These are phyloP conservation scores for Pachysandra terminalis DNA, from an alignment of 164 flowering plant species.

Conservation along the genomic window DNA sequence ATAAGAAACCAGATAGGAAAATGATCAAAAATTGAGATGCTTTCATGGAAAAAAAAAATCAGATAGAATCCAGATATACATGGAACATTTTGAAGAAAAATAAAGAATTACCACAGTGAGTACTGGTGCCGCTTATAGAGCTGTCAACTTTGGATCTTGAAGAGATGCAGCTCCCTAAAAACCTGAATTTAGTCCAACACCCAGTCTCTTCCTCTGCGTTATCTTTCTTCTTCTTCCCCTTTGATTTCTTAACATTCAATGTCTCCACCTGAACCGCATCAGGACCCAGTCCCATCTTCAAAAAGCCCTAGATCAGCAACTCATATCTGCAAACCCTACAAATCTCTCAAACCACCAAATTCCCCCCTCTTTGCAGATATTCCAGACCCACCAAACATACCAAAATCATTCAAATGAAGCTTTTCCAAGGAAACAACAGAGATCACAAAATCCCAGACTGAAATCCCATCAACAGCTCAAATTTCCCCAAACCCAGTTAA, in stretches of 20 bases:
- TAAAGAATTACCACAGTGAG: slow-evolving; percentile 34
- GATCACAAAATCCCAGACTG: neutral
- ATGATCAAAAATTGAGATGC: neutral
- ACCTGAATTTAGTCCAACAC: slow-evolving; percentile 65
- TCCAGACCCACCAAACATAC: neutral
- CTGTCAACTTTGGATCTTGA: slow-evolving; percentile 71
- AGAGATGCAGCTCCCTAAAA: slow-evolving; percentile 64
- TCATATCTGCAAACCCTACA: slow-evolving; percentile 13
- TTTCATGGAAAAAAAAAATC: neutral
- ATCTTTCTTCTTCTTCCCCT: slow-evolving; percentile 22
- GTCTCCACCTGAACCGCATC: slow-evolving; percentile 22
- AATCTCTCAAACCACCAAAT: slow-evolving; percentile 10
- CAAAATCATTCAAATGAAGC: neutral
- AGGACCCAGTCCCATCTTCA: slow-evolving; percentile 30
- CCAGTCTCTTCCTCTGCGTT: slow-evolving; percentile 34
- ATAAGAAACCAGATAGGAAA: neutral
- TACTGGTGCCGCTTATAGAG: slow-evolving; percentile 43
- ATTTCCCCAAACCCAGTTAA: too few species aligned
- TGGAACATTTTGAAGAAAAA: neutral
- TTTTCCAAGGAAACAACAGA: neutral
- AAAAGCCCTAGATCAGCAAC: neutral
- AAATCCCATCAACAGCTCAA: too few species aligned
- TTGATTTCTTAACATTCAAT: slow-evolving; percentile 25
- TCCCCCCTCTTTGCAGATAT: neutral
- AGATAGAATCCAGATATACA: neutral